These are phyloP conservation scores for Madurella mycetomatis DNA, from an alignment of 2,329 filamentous ascomycete genomes.

Conservation along the genomic window DNA sequence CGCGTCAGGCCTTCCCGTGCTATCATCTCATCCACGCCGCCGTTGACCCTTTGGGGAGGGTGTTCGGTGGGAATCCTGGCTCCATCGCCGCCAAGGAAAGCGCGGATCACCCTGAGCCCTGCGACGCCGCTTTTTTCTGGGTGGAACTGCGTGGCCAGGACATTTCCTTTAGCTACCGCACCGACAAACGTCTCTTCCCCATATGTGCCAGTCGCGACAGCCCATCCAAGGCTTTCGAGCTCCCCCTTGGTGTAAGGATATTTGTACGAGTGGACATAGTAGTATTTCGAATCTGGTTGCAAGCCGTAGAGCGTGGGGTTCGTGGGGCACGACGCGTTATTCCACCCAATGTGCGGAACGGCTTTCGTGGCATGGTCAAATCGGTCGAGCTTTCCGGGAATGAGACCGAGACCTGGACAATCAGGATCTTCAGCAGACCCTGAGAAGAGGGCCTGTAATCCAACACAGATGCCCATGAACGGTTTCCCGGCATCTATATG, in stretches of 20 bases:
- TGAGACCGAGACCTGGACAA: conserved; percentile 69
- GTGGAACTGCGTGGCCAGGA: conserved; percentile 94
- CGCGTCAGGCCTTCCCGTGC: conserved; percentile 71
- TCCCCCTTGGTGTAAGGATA: conserved; percentile 68
- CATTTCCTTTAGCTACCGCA: conserved; percentile 77
- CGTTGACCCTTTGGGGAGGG: conserved; percentile 23
- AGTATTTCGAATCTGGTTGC: conserved; percentile 83
- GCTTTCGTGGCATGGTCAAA: conserved; percentile 78
- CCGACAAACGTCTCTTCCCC: conserved; percentile 87
- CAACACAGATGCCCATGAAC: conserved; percentile 97
- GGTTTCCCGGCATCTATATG: conserved; percentile 91
- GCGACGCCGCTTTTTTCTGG: conserved; percentile 94
- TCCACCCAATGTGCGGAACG: conserved; percentile 99
- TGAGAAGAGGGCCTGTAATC: conserved; percentile 83
- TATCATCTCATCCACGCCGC: conserved; percentile 12
- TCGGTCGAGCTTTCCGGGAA: conserved; percentile 65
- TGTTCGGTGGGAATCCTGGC: conserved; percentile 46
- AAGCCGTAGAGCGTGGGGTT: conserved; percentile 68
- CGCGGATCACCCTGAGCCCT: conserved; percentile 75
- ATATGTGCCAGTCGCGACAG: conserved; percentile 85
- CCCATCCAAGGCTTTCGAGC: conserved; percentile 80
- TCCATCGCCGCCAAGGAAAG: conserved; percentile 74
- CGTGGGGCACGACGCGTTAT: conserved; percentile 60
- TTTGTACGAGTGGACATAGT: conserved; percentile 96
- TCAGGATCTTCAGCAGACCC: conserved; percentile 74